Base-by-base conservation (phyloP, 2,329 filamentous ascomycete species). In the Verticillium zaregamsianum region DNA sequence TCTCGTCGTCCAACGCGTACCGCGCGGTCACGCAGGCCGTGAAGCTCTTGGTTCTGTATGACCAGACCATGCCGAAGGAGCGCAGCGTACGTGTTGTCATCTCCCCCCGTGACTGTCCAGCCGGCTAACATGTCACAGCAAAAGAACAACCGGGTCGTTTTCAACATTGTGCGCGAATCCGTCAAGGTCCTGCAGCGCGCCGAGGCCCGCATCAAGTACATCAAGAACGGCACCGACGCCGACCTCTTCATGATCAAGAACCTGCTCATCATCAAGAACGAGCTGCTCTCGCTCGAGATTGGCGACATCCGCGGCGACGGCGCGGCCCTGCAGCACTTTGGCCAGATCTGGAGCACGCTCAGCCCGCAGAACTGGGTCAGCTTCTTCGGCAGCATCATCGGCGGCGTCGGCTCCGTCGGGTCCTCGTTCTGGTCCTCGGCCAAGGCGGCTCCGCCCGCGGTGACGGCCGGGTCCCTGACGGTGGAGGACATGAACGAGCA, bases 171-270 rank as follows among this genome's bases (percentile, higher is more conserved):
- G 31, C 90, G 94, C 69, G 92, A 96, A 74, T 95, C 93, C 2
- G 97, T 93, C 0, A 79, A 89, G 59, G 93, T 93, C 3, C 84
- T 99, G 20, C 86, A 93, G 65, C 84, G 88, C 58, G 94, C 92
- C 32, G 90, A 93, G 67, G 79, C 83, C 6, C 85, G 86, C 63
- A 89, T 96, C 67, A 84, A 87, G 61, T 83, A 83, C 39, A 86
- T 86, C 65, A 82, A 80, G 66, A 71, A 75, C 61, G 80, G 83
- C 25, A 72, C 89, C 7, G 93, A 98, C 72, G 86, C 90, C 0
- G 91, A 97, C 67, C 83, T 99, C 5, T 99, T 99, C 76, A 88
- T 97, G 70, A 89, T 99, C 69, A 95, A 94, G 68, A 97, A 99
- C 72, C 84, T 99, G 2, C 89, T 99, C 58, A 89, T 97, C 58